Percentiles rank a stretch among this genome's conserved stretches.
Evolutionary conservation across 805 yeast genomes (phyloP).

Genomic region (Tetrapisispora taiwanensis): DNA sequence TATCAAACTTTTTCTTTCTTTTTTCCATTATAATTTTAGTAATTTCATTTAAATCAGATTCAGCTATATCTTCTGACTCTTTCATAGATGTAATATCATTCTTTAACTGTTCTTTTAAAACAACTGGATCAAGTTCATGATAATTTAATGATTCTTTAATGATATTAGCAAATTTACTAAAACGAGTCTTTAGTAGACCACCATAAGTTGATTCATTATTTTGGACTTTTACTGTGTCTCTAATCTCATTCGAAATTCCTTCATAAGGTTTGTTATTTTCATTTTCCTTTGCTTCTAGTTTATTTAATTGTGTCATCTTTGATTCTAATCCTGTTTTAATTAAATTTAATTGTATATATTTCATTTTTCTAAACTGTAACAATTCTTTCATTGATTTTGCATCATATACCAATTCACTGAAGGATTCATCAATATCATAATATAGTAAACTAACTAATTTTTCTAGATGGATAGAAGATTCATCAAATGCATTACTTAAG

Average conservation of each 20-base stretch:
- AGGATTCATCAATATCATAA: constrained; percentile 26
- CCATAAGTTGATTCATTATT: constrained; percentile 15
- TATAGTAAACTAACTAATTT: constrained; percentile 22
- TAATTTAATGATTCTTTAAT: constrained; percentile 27
- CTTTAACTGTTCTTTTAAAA: constrained; percentile 12
- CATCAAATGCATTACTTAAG: constrained; percentile 22
- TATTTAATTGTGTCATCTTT: constrained; percentile 19
- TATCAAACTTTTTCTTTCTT: constrained; percentile 25
- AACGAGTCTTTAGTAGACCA: constrained; percentile 20
- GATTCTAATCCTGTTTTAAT: constrained; percentile 16
- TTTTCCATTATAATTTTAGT: constrained; percentile 23
- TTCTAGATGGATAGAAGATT: constrained; percentile 17
- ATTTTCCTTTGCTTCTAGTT: constrained; percentile 19
- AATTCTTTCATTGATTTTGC: constrained; percentile 25
- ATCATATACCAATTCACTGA: constrained; percentile 25
- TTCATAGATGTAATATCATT: constrained; percentile 19
- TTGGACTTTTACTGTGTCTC: not conserved
- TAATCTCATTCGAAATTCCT: constrained; percentile 7
- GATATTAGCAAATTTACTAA: constrained; percentile 23
- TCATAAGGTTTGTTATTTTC: constrained; percentile 2
- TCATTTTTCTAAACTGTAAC: constrained; percentile 24
- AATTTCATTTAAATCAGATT: constrained; percentile 24
- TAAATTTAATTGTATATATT: constrained; percentile 22
- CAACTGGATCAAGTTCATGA: constrained; percentile 22
- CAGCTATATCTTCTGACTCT: constrained; percentile 19